Base-by-base conservation (phyloP, 2,329 filamentous ascomycete species). In the Shiraia sp. region DNA sequence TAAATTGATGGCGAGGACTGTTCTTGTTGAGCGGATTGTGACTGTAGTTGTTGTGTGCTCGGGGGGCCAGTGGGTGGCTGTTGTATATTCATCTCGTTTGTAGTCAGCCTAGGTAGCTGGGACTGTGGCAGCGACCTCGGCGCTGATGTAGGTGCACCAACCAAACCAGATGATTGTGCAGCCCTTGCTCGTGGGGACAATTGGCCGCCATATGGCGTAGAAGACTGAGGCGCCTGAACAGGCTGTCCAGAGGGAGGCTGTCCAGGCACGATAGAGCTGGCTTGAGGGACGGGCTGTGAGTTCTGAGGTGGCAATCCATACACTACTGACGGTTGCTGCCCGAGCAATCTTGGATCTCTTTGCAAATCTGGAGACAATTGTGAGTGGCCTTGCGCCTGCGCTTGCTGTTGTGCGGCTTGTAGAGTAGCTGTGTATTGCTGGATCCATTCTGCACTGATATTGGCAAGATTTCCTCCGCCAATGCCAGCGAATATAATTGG, bases 1-100 rank as follows among this genome's bases (percentile, higher is more conserved):
- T 89, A 93, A 33, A 95, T 87, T 15, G 85, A 87, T 0, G 86
- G 83, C 28, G 87, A 88, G 13, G 82, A 79, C 50, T 85, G 76
- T 31, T 81, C 71, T 57, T 84, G 81, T 45, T 79, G 78, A 32
- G 76, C 70, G 6, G 75, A 71, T 40, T 82, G 78, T 27, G 72
- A 68, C 42, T 74, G 72, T 28, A 72, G 48, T 33, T 72, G 72
- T 45, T 75, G 73, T 45, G 61, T 60, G 47, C 46, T 63, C 6
- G 69, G 59, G 31, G 65, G 64, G n/a, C 61, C 63, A 33, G 65
- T 56, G n/a, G 73, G 72, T 33, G 73, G 72, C 45, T 74, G 72
- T 40, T 75, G 74, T 34, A 76, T 67, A 40, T 74, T 74, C 61
- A 77, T 74, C 45, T 79, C 76, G 52, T 76, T 77, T 10, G 76